Evolutionary conservation across 2,329 filamentous ascomycete species (phyloP).

Genomic region (Fusarium sororula): DNA sequence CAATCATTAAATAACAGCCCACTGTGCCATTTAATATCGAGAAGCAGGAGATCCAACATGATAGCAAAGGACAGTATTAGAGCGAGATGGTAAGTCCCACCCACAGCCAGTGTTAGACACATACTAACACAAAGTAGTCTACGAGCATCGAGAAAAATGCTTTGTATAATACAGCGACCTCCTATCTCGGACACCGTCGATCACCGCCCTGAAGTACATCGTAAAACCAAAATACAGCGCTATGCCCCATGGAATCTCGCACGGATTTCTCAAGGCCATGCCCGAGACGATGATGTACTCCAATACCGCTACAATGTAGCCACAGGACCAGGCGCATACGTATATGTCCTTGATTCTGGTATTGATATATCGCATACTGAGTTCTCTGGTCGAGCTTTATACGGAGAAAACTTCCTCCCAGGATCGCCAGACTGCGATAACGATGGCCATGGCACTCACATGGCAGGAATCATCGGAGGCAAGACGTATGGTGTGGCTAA

Average conservation of each 20-base stretch:
- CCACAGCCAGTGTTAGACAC: fast-evolving
- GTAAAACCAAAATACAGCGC: too few species aligned
- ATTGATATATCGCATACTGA: neutral
- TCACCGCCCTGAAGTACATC: neutral
- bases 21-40: fast-evolving
- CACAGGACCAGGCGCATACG: neutral
- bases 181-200: too few species aligned
- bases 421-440: neutral
- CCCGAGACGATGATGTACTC: neutral
- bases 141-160: too few species aligned
- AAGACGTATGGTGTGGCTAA: slow-evolving; percentile 1
- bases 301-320: neutral
- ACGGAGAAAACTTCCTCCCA: neutral
- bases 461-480: neutral
- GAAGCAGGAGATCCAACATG: neutral
- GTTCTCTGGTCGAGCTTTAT: neutral
- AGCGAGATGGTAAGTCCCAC: neutral
- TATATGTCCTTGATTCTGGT: neutral
- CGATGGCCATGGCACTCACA: neutral
- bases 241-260: too few species aligned
- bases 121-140: neutral
- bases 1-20: fast-evolving
- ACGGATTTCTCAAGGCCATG: neutral
- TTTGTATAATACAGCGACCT: fast-evolving
- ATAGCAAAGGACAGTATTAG: fast-evolving